phyloP scores from a whole-genome alignment of 805 yeast genomes.

The Metschnikowia sp. region DNA sequence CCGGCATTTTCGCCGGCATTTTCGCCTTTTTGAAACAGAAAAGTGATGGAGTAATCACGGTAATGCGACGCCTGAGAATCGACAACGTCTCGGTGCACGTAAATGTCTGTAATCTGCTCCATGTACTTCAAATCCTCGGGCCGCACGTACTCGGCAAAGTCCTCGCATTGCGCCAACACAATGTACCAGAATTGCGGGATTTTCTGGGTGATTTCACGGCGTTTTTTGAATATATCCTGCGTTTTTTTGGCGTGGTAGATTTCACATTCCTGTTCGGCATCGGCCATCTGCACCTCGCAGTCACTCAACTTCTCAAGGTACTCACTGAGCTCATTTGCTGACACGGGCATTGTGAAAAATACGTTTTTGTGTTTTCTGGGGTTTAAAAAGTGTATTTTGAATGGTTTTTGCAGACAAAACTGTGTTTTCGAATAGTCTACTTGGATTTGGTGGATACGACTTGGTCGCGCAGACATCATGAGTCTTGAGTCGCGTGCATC shows the following conservation, averaged over 20 bases:
- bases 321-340: conserved; percentile 21
- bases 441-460: too few relatives aligned
- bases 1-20: conserved; percentile 25
- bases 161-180: conserved; percentile 79
- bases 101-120: conserved; percentile 62
- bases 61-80: conserved; percentile 33
- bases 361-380: too few relatives aligned
- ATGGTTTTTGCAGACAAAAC: too few relatives aligned
- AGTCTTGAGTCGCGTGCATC: too few relatives aligned
- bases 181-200: conserved; percentile 86
- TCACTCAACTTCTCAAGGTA: conserved; percentile 46
- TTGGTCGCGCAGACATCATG: too few relatives aligned
- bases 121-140: conserved; percentile 74
- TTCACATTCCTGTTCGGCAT: conserved; percentile 60
- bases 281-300: conserved; percentile 56
- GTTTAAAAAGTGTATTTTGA: too few relatives aligned
- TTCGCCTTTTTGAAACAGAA: conserved; percentile 43
- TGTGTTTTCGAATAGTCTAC: too few relatives aligned
- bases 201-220: conserved; percentile 49
- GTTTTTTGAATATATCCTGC: conserved; percentile 52
- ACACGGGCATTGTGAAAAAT: too few relatives aligned
- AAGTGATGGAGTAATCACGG: conserved; percentile 57
- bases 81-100: conserved; percentile 51
- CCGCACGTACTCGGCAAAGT: conserved; percentile 74
- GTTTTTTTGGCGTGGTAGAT: conserved; percentile 50